Conservation (phyloP, 1,139 yeast species). For the Candida tropicalis region DNA sequence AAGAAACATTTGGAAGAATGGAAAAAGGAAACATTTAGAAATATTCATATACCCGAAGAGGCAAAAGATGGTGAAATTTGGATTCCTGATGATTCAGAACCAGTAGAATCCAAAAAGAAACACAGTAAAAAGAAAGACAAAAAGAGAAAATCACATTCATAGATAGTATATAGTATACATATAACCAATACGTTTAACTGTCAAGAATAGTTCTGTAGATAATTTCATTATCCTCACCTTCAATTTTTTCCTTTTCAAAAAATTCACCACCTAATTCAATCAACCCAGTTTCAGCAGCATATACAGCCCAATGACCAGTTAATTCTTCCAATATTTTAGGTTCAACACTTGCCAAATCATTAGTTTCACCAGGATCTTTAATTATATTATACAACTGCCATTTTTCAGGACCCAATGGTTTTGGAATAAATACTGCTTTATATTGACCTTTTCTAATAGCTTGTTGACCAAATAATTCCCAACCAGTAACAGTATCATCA, state of each 20-base stretch:
- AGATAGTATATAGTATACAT: not conserved
- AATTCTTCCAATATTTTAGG: slow-evolving; percentile 40
- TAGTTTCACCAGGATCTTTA: slow-evolving; percentile 51
- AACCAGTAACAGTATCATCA: slow-evolving; percentile 54
- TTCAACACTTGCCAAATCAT: slow-evolving; percentile 36
- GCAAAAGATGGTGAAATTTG: slow-evolving; percentile 38
- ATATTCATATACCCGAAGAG: slow-evolving; percentile 47
- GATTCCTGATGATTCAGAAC: slow-evolving; percentile 28
- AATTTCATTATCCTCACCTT: slow-evolving; percentile 15
- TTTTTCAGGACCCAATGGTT: slow-evolving; percentile 49
- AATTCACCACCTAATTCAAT: slow-evolving; percentile 31
- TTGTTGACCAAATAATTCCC: slow-evolving; percentile 61
- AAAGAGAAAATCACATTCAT: slow-evolving; percentile 2
- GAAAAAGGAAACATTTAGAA: slow-evolving; percentile 80
- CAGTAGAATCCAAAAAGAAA: slow-evolving; percentile 6
- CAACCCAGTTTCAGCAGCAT: slow-evolving; percentile 58
- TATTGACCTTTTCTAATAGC: slow-evolving; percentile 54
- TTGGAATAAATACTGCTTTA: slow-evolving; percentile 52
- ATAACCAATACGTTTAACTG: not conserved
- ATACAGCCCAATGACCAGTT: slow-evolving; percentile 51
- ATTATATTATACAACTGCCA: slow-evolving; percentile 53
- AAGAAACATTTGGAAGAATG: slow-evolving; percentile 83
- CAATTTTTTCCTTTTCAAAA: slow-evolving; percentile 15
- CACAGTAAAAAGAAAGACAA: not conserved
- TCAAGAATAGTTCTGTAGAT: slow-evolving; percentile 15